Percentiles rank a stretch among this genome's conserved stretches.
phyloP scores from a whole-genome alignment of 805 yeast species.

The Ogataea haglerorum region DNA sequence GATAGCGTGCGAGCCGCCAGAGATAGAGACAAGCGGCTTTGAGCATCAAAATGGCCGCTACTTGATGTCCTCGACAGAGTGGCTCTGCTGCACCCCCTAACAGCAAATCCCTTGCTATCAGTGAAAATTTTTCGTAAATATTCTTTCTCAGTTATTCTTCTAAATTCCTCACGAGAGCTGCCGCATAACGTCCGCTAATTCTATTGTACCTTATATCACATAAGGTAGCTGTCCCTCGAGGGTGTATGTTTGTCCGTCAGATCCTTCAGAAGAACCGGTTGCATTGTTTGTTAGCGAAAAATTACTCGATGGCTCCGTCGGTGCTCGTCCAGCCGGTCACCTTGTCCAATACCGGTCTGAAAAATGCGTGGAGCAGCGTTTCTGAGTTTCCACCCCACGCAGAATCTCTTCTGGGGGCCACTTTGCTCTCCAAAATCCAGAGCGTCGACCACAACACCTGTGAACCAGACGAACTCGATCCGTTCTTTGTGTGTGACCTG shows the following conservation, averaged over 20 bases:
- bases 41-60: no score
- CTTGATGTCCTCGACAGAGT: no score
- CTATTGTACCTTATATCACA: conserved; percentile 9
- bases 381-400: background rate
- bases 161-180: conserved; percentile 44
- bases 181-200: conserved; percentile 40
- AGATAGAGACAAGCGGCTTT: background rate
- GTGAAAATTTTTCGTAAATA: conserved; percentile 3
- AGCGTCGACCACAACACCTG: conserved; percentile 13
- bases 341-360: background rate
- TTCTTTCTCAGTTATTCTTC: conserved; percentile 5
- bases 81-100: no score
- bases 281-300: conserved; percentile 1
- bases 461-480: conserved; percentile 71
- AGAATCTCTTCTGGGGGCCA: conserved; percentile 11
- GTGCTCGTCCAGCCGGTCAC: background rate
- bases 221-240: conserved; percentile 13
- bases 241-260: conserved; percentile 10
- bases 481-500: conserved; percentile 86
- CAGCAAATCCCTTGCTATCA: background rate
- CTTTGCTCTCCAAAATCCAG: conserved; percentile 12
- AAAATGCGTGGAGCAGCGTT: background rate
- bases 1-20: background rate
- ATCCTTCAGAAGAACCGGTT: conserved; percentile 1
- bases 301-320: conserved; percentile 6